These are phyloP conservation scores for Medakamo hakoo DNA, from an alignment of 139 green algal genomes.

Conservation along the genomic window DNA sequence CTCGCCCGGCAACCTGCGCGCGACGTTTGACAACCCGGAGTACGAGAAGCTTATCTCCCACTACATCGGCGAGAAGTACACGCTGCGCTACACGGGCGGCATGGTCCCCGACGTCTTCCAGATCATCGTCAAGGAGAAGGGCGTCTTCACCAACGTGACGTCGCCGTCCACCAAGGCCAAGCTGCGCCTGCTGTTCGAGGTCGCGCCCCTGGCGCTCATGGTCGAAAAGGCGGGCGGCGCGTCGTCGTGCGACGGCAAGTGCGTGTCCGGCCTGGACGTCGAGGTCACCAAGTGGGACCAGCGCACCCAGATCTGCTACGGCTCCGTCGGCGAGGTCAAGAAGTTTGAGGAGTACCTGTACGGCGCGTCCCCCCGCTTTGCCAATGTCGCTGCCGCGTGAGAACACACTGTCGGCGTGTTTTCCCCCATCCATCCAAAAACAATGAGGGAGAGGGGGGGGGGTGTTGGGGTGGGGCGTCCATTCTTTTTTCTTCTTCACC, in stretches of 20 bases:
- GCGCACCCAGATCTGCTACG: conserved; percentile 79
- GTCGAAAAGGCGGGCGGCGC: conserved; percentile 71
- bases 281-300: conserved; percentile 64
- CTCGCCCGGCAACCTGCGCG: conserved; percentile 84
- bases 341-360: conserved; percentile 84
- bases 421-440: too few species aligned
- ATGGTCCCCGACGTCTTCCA: conserved; percentile 95
- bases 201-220: conserved; percentile 27
- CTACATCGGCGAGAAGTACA: conserved; percentile 93
- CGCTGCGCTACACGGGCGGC: conserved; percentile 84
- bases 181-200: conserved; percentile 87
- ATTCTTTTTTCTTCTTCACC: conserved; percentile 1
- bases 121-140: conserved; percentile 94
- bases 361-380: conserved; percentile 41
- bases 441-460: too few species aligned
- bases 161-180: conserved; percentile 90
- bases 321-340: conserved; percentile 56
- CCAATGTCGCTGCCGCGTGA: conserved; percentile 15
- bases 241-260: conserved; percentile 59
- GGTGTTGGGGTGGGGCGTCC: too few species aligned
- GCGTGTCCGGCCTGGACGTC: conserved; percentile 61
- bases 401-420: too few species aligned
- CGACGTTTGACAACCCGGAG: conserved; percentile 85
- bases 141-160: conserved; percentile 87
- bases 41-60: conserved; percentile 81